A percentile compares a stretch with the other conserved stretches of the same genome.
Conservation (phyloP, 495 filamentous ascomycete species). For the Neurospora tetraspora region DNA sequence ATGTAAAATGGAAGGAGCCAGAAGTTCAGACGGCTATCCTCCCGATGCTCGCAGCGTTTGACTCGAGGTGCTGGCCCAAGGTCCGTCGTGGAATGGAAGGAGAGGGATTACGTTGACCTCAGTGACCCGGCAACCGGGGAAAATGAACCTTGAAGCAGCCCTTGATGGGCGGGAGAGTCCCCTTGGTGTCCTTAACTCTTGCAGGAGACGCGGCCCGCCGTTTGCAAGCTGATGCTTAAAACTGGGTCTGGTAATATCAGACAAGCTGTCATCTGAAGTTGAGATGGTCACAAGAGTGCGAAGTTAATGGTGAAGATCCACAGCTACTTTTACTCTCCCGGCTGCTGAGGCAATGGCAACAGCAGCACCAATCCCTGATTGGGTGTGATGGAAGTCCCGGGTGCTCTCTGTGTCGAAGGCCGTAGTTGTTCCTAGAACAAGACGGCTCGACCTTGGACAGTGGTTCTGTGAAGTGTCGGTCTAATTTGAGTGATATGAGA, state of each 20-base stretch:
- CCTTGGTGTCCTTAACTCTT: background rate
- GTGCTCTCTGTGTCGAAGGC: background rate
- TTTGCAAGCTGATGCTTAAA: background rate
- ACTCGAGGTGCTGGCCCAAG: background rate
- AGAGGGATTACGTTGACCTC: background rate
- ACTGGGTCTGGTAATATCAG: background rate
- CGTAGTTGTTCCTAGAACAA: background rate
- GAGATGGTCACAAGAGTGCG: background rate
- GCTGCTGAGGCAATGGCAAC: background rate
- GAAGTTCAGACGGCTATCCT: background rate
- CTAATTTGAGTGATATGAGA: background rate
- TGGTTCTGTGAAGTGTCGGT: background rate
- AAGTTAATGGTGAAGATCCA: background rate
- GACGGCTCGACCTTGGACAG: background rate
- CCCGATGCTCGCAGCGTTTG: background rate
- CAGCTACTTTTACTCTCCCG: background rate
- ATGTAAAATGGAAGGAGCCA: background rate
- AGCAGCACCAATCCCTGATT: background rate
- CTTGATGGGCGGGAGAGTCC: background rate
- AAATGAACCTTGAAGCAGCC: background rate
- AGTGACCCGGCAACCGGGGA: background rate
- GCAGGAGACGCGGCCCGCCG: background rate
- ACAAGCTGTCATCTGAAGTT: background rate
- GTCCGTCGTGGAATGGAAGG: background rate
- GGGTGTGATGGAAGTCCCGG: background rate